Evolutionary conservation across 148 eudicot species (phyloP).

Genomic region (Camellia japonica): DNA sequence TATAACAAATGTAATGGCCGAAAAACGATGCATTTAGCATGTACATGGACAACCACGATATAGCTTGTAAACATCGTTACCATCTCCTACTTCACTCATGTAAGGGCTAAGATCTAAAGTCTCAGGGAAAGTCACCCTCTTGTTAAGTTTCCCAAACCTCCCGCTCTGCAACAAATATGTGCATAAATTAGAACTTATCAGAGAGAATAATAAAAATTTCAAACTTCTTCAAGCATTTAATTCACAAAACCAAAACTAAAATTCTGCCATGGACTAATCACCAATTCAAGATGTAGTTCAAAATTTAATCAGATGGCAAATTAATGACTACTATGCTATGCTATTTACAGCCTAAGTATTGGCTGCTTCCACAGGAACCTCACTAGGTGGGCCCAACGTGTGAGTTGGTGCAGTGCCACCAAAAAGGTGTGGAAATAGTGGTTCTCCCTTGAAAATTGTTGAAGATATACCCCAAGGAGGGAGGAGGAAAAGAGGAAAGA

Average conservation of each 20-base stretch:
- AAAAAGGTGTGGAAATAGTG: not conserved
- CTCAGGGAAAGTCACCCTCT: conserved; percentile 80
- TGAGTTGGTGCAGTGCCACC: not conserved
- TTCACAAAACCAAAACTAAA: not conserved
- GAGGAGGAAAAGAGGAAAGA: not conserved
- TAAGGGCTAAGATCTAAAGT: conserved; percentile 72
- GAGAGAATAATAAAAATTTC: not conserved
- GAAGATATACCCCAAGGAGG: not conserved
- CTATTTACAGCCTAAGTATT: not conserved
- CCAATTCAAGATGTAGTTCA: conserved; percentile 5
- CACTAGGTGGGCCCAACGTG: not conserved
- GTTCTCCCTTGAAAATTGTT: not conserved
- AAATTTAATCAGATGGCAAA: not conserved
- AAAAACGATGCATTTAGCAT: conserved; percentile 95
- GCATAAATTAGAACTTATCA: not conserved
- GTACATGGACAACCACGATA: conserved; percentile 87
- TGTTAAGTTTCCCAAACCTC: conserved; percentile 92
- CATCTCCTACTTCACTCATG: conserved; percentile 75
- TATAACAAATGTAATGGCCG: conserved; percentile 89
- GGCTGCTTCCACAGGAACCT: not conserved
- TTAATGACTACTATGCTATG: not conserved
- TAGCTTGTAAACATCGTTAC: conserved; percentile 58
- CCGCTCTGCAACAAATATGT: conserved; percentile 58
- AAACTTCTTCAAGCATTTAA: not conserved
- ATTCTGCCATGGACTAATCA: not conserved